Conservation (phyloP, 2,329 filamentous ascomycete species). For the Sarocladium oryzae region DNA sequence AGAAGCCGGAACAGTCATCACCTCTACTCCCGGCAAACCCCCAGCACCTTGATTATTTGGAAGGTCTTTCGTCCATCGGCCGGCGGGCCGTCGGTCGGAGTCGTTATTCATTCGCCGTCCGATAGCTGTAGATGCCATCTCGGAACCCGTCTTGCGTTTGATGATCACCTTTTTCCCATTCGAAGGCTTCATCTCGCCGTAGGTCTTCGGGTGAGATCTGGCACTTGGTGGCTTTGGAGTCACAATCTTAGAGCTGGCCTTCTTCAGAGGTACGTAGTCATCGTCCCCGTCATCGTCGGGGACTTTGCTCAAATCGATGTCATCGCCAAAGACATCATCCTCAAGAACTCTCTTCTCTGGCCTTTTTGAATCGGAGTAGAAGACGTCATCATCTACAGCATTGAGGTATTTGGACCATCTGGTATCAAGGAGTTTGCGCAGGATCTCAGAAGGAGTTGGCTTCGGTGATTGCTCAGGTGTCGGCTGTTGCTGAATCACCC, state of each 20-base stretch:
- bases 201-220: neutral
- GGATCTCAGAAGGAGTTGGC: neutral
- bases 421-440: neutral
- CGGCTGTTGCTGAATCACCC: neutral
- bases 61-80: neutral
- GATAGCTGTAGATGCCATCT: neutral
- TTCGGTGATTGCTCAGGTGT: neutral
- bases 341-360: neutral
- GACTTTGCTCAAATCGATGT: neutral
- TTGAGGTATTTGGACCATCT: slow-evolving; percentile 1
- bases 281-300: slow-evolving; percentile 4
- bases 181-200: neutral
- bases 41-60: too few species aligned
- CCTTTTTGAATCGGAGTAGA: neutral
- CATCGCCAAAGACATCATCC: neutral
- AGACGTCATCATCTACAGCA: neutral
- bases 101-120: neutral
- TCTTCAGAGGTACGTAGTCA: neutral
- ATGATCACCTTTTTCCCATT: neutral
- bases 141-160: neutral
- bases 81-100: neutral
- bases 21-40: too few species aligned
- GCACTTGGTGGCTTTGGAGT: neutral
- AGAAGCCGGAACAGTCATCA: neutral
- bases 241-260: neutral